These are phyloP conservation scores for Crucihimalaya himalaica DNA, from an alignment of 345 rosid genomes.

Conservation along the genomic window DNA sequence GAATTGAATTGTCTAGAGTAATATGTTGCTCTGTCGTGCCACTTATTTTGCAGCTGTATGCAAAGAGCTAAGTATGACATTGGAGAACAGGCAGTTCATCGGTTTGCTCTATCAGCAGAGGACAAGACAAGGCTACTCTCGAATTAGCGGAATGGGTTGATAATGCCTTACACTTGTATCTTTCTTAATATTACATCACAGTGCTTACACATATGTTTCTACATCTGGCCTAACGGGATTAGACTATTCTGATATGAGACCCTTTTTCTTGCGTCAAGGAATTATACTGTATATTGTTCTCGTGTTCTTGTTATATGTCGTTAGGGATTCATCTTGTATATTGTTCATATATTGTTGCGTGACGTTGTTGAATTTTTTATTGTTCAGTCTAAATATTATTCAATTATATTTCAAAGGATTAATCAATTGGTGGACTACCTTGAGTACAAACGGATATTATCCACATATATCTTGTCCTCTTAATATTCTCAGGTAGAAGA, in stretches of 20 bases:
- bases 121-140: constrained; percentile 95
- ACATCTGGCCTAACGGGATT: constrained; percentile 3
- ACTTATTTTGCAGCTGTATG: constrained; percentile 71
- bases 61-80: constrained; percentile 93
- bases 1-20: background rate
- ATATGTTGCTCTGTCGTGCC: constrained; percentile 5
- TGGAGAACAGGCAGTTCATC: constrained; percentile 91
- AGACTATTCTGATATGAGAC: constrained; percentile 9
- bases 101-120: constrained; percentile 92
- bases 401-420: background rate
- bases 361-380: background rate
- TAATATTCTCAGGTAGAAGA: constrained; percentile 68
- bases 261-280: constrained; percentile 14
- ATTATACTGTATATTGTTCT: constrained; percentile 11
- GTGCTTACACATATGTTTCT: constrained; percentile 10
- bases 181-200: constrained; percentile 35
- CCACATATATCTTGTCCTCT: constrained; percentile 10
- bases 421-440: background rate
- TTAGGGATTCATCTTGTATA: constrained; percentile 10
- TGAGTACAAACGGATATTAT: background rate
- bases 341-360: constrained; percentile 14
- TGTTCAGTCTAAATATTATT: background rate
- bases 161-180: constrained; percentile 73
- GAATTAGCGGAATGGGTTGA: constrained; percentile 98
- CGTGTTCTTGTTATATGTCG: background rate